Evolutionary conservation across 2,329 filamentous ascomycete genomes (phyloP).

Genomic region (Geosmithia putterillii): DNA sequence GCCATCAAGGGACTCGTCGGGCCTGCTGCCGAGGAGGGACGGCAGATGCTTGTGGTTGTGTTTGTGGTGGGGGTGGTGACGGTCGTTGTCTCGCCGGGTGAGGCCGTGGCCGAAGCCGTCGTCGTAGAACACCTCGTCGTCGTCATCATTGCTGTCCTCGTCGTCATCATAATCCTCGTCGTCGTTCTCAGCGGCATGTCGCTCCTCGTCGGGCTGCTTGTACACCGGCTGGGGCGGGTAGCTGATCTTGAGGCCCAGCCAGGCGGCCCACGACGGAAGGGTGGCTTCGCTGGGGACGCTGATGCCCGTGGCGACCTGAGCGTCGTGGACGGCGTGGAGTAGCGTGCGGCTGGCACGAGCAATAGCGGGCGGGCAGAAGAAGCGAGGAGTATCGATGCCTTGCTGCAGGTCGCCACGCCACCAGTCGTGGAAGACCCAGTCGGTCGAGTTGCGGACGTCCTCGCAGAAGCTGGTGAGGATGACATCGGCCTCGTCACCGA

Average conservation of each 20-base stretch:
- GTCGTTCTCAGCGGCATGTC: neutral
- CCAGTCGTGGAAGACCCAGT: conserved; percentile 20
- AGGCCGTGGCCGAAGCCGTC: conserved; percentile 1
- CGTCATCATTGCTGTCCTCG: neutral
- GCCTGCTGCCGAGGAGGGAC: conserved; percentile 16
- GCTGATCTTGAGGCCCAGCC: conserved; percentile 23
- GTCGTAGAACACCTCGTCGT: neutral
- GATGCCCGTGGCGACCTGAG: conserved; percentile 15
- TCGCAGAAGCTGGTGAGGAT: conserved; percentile 16
- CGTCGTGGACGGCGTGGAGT: conserved; percentile 17
- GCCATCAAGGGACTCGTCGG: conserved; percentile 11
- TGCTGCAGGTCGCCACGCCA: conserved; percentile 7
- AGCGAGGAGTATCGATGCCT: conserved; percentile 14
- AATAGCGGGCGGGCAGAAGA: conserved; percentile 22
- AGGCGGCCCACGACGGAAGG: conserved; percentile 21
- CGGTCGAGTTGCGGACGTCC: conserved; percentile 9
- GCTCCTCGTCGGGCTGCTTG: conserved; percentile 11
- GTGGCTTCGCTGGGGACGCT: conserved; percentile 20
- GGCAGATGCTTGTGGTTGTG: no score
- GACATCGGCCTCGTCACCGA: conserved; percentile 19
- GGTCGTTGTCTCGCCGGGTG: no score
- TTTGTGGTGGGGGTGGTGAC: no score
- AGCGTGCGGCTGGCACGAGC: conserved; percentile 16
- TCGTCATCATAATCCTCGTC: conserved; percentile 6
- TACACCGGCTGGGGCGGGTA: conserved; percentile 21